Conservation (phyloP, 768 basidiomycete genomes). For the Trametes cubensis region DNA sequence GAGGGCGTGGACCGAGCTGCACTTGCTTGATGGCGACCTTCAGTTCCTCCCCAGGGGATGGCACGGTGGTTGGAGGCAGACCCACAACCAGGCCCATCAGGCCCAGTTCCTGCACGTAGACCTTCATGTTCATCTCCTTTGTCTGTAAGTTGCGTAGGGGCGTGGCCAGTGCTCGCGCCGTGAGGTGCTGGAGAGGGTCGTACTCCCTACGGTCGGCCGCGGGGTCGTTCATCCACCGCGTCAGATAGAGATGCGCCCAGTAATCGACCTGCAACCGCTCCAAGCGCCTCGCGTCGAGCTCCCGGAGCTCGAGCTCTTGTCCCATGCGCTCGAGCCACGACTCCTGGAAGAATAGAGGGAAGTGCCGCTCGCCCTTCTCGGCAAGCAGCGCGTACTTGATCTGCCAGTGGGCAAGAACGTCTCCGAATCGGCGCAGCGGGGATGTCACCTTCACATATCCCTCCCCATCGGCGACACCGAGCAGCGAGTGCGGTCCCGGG, state of each 20-base stretch:
- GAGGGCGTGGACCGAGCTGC: slow-evolving; percentile 12
- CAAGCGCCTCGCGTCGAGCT: slow-evolving; percentile 38
- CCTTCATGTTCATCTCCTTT: neutral
- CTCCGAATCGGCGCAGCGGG: slow-evolving; percentile 82
- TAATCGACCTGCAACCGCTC: slow-evolving; percentile 37
- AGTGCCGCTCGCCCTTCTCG: slow-evolving; percentile 29
- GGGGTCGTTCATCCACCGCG: slow-evolving; percentile 39
- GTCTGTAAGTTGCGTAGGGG: neutral
- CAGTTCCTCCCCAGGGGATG: slow-evolving; percentile 5
- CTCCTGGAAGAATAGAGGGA: slow-evolving; percentile 46
- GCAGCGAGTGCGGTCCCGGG: slow-evolving; percentile 63
- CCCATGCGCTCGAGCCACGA: slow-evolving; percentile 50
- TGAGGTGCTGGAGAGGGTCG: slow-evolving; percentile 35
- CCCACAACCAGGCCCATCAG: slow-evolving; percentile 7
- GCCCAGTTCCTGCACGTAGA: slow-evolving; percentile 17
- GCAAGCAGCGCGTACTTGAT: slow-evolving; percentile 74
- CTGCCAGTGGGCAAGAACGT: slow-evolving; percentile 91
- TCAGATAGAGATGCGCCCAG: slow-evolving; percentile 47
- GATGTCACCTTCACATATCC: slow-evolving; percentile 87
- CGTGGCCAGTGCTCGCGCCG: slow-evolving; percentile 13
- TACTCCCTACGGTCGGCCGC: slow-evolving; percentile 24
- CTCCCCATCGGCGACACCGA: slow-evolving; percentile 72
- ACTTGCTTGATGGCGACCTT: slow-evolving; percentile 4
- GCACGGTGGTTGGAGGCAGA: neutral
- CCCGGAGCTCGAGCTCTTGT: slow-evolving; percentile 40